A percentile compares a stretch with the other conserved stretches of the same genome.
These are phyloP conservation scores for Oryza glumipatula DNA, from an alignment of 176 grass and related monocot genomes.

Conservation along the genomic window DNA sequence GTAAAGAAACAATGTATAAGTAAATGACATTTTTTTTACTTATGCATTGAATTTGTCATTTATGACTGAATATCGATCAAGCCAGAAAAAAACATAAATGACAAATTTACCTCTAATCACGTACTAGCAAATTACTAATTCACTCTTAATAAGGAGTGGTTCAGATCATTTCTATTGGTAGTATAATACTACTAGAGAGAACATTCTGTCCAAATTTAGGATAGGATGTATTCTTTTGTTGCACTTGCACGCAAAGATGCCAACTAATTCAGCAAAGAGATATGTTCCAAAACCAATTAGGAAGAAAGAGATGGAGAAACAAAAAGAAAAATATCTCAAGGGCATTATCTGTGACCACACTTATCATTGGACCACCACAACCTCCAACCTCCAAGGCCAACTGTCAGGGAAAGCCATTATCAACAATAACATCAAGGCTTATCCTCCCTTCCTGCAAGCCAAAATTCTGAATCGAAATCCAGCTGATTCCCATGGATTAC, in stretches of 20 bases:
- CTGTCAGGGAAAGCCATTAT: conserved; percentile 20
- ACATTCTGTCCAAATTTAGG: not conserved
- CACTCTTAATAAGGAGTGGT: too few relatives aligned
- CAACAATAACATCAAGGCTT: conserved; percentile 4
- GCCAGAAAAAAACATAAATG: too few relatives aligned
- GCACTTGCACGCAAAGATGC: not conserved
- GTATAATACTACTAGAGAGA: too few relatives aligned
- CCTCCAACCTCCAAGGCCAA: conserved; percentile 18
- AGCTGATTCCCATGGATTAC: conserved; percentile 29
- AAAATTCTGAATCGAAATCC: not conserved
- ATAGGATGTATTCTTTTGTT: not conserved
- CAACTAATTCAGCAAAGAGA: not conserved
- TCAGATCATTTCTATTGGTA: too few relatives aligned
- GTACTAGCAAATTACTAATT: too few relatives aligned
- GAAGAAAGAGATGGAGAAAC: not conserved
- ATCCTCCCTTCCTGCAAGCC: not conserved
- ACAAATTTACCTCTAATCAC: too few relatives aligned
- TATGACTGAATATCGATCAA: too few relatives aligned
- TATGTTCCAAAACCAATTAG: conserved; percentile 17
- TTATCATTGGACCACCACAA: conserved; percentile 25
- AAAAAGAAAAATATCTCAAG: conserved; percentile 29
- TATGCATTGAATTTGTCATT: too few relatives aligned
- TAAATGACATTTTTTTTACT: too few relatives aligned
- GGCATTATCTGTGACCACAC: conserved; percentile 42
- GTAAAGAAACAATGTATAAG: too few relatives aligned